Conservation (phyloP, 768 basidiomycete genomes). For the Melanogaster broomeanus region DNA sequence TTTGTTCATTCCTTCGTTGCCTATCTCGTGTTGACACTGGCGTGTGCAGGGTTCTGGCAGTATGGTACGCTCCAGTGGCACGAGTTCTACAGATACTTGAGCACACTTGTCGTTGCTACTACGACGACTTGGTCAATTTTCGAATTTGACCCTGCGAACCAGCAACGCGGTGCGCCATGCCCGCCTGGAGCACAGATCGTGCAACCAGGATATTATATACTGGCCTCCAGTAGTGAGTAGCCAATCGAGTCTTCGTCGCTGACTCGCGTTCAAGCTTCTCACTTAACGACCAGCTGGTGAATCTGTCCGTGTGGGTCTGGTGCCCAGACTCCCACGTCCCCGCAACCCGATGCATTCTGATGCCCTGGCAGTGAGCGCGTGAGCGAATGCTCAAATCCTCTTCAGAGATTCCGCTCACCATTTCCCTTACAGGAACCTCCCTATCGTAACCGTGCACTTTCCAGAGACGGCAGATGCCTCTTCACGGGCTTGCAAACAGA, state of each 20-base stretch:
- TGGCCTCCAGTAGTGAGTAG: background rate
- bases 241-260: background rate
- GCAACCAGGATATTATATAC: background rate
- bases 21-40: background rate
- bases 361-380: background rate
- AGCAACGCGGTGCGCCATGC: background rate
- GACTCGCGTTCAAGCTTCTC: background rate
- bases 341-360: background rate
- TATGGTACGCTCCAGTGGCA: background rate
- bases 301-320: background rate
- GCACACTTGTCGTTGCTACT: background rate
- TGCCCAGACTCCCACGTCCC: background rate
- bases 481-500: background rate
- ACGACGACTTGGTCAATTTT: background rate
- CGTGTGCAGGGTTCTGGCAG: background rate
- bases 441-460: background rate
- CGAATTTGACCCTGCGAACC: background rate
- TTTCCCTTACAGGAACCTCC: background rate
- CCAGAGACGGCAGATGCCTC: background rate
- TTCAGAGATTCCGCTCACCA: background rate
- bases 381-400: background rate
- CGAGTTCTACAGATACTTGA: background rate
- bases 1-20: background rate
- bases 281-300: background rate
- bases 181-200: background rate